Percentiles rank a stretch among this genome's conserved stretches.
phyloP scores from a whole-genome alignment of 306 rosid species.

The apple (Malus domestica) region DNA sequence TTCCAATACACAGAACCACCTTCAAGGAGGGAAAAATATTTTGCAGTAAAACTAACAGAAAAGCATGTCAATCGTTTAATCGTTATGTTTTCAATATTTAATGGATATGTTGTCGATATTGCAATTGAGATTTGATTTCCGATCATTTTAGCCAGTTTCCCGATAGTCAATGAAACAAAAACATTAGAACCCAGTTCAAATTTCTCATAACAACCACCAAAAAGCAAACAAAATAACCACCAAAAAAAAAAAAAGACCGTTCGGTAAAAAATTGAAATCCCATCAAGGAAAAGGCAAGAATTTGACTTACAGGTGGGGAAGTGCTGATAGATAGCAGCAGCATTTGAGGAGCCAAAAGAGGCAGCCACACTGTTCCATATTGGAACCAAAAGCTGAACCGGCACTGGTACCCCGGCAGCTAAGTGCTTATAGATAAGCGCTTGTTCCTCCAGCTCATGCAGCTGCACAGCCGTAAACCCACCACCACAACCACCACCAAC shows the following conservation, averaged over 20 bases:
- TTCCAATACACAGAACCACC: neutral
- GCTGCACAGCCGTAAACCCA: constrained; percentile 41
- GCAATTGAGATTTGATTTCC: no score
- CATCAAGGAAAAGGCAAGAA: neutral
- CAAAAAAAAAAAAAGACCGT: no score
- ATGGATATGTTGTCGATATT: no score
- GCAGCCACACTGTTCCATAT: constrained; percentile 28
- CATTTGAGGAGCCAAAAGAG: constrained; percentile 11
- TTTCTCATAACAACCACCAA: neutral
- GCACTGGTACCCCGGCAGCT: constrained; percentile 40
- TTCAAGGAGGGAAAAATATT: neutral
- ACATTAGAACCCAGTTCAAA: constrained; percentile 4
- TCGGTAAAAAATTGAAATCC: neutral
- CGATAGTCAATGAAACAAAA: no score
- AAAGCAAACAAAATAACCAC: neutral
- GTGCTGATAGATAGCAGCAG: constrained; percentile 15
- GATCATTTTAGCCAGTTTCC: no score
- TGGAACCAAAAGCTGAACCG: constrained; percentile 43
- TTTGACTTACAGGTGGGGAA: constrained; percentile 38
- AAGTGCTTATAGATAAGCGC: constrained; percentile 48
- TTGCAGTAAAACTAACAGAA: neutral
- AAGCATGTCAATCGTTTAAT: no score
- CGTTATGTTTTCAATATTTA: no score
- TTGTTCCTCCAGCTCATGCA: constrained; percentile 59
- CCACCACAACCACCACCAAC: neutral